phyloP scores from a whole-genome alignment of 306 rosid genomes.

The Quercus dentata region DNA sequence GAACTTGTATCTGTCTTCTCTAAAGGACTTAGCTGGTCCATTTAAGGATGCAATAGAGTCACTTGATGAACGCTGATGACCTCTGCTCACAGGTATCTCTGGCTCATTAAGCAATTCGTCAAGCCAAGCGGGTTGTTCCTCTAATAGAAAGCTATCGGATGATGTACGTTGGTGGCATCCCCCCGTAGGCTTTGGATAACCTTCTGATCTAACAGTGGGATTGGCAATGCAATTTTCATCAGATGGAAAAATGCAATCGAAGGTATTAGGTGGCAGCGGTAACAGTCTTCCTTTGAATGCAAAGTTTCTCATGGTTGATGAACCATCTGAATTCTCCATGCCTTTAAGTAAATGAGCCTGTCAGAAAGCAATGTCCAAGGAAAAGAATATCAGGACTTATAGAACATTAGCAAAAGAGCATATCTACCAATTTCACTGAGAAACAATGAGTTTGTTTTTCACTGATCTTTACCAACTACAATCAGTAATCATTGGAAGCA shows the following conservation, averaged over 20 bases:
- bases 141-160: slow-evolving; percentile 20
- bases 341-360: background rate
- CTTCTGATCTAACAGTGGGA: slow-evolving; percentile 1
- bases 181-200: background rate
- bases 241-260: slow-evolving; percentile 1
- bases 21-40: background rate
- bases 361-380: background rate
- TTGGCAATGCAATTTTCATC: background rate
- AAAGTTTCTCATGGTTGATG: slow-evolving; percentile 7
- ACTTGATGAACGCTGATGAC: slow-evolving; percentile 35
- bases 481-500: no score
- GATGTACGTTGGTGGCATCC: slow-evolving; percentile 23
- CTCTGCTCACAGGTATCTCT: slow-evolving; percentile 16
- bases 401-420: no score
- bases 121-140: slow-evolving; percentile 39
- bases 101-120: slow-evolving; percentile 37
- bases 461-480: no score
- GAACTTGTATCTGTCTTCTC: slow-evolving; percentile 4
- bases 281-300: slow-evolving; percentile 21
- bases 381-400: background rate
- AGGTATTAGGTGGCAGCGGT: slow-evolving; percentile 24
- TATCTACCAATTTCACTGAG: no score
- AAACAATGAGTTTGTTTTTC: no score
- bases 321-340: slow-evolving; percentile 29
- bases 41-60: slow-evolving; percentile 23